Evolutionary conservation across 169 alveolate species (phyloP), one percentile per base, ranked within the genome.

Genomic region (Plasmodium adleri): DNA sequence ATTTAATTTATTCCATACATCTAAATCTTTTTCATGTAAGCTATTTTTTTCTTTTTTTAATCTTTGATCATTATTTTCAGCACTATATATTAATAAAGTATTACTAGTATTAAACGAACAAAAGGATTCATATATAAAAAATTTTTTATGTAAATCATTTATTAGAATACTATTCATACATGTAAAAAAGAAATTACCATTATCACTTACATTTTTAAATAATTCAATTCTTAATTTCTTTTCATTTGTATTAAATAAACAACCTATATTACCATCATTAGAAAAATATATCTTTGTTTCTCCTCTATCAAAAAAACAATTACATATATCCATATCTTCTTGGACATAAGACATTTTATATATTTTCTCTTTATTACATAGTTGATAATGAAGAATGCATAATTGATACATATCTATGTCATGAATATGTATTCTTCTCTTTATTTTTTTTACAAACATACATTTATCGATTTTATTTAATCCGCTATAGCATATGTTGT

Each of bases 211-310:
- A 60, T 86, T 86, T 86, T 71, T 72, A 72, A 86, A 86, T 26
- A 72, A 49, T 47, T 72, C 59, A 32, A 86, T 86, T 62, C 49
- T 59, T 66, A 73, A 71, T 43, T 86, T 86, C 3, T 86, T 72
- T n/a, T 86, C 92, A 20, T 70, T 70, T 59, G n/a, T 71, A 49
- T 60, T 43, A 59, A 86, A 86, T 58, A 86, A 54, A 32, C 92
- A 86, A 12, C 92, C 92, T 45, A 86, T 28, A 26, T 17, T 52
- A 1, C 92, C 92, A 64, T 86, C 92, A 10, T 71, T 58, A 10
- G 92, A 86, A 32, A 86, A 13, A 67, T 86, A 86, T 87, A 86
- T 71, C 52, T 86, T 86, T 15, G 45, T 71, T n/a, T 72, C 87
- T 0, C 47, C 47, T 54, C 56, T 73, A 60, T 86, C 88, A 72